Percentiles rank a stretch among this genome's conserved stretches.
These are phyloP conservation scores for Lepiota venenata DNA, from an alignment of 768 basidiomycete species.

Conservation along the genomic window DNA sequence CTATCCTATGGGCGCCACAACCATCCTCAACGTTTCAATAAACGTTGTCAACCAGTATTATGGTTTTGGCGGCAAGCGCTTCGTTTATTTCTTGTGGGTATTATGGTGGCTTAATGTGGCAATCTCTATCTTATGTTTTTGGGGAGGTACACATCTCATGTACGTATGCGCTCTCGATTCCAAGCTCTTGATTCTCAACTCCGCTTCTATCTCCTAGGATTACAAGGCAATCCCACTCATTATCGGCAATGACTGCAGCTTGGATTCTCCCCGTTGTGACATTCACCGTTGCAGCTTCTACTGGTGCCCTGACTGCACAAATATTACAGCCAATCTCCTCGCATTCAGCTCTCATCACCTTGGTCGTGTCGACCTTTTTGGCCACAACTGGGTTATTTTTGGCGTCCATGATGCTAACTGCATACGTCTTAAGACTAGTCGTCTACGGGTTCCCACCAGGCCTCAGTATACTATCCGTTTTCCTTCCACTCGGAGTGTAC, in stretches of 20 bases:
- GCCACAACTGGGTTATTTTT: conserved; percentile 54
- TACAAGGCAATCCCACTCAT: conserved; percentile 50
- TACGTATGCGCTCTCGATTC: conserved; percentile 30
- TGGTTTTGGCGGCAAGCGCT: conserved; percentile 45
- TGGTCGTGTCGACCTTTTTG: conserved; percentile 50
- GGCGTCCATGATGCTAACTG: conserved; percentile 63
- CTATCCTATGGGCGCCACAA: conserved; percentile 60
- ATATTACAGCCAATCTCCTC: conserved; percentile 44
- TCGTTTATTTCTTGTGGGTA: conserved; percentile 56
- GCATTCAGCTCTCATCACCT: conserved; percentile 50
- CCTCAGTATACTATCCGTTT: conserved; percentile 49
- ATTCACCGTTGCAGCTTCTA: conserved; percentile 65
- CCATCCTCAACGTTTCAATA: conserved; percentile 51
- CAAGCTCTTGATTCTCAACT: not conserved
- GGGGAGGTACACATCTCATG: conserved; percentile 66
- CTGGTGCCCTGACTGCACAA: conserved; percentile 56
- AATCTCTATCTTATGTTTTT: conserved; percentile 54
- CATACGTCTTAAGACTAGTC: conserved; percentile 60
- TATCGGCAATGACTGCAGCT: conserved; percentile 51
- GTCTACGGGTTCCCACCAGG: conserved; percentile 51
- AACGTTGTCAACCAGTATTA: conserved; percentile 40
- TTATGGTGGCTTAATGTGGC: conserved; percentile 69
- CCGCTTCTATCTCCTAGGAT: conserved; percentile 36
- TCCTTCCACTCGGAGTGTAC: conserved; percentile 73
- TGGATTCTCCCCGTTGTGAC: conserved; percentile 82